Percentiles rank a stretch among this genome's conserved stretches.
Conservation (phyloP, 2,329 filamentous ascomycete genomes). For the Sporothrix schenckii region DNA sequence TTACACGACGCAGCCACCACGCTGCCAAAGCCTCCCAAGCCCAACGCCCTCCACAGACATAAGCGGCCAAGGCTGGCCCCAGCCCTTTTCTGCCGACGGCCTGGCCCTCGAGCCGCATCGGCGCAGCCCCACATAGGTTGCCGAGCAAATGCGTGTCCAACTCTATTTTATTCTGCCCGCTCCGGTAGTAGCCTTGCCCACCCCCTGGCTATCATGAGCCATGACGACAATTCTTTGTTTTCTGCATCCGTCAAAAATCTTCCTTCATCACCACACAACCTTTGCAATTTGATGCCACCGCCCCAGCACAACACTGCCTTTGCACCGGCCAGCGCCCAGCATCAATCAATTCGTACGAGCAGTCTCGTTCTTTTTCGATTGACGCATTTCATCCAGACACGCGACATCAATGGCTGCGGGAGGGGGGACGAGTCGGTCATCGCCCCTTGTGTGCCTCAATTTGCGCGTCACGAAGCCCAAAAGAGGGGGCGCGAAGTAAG, state of each 20-base stretch:
- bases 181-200: conserved; percentile 22
- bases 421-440: not conserved
- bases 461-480: conserved; percentile 19
- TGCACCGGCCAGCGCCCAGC: not conserved
- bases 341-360: conserved; percentile 8
- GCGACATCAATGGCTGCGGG: not conserved
- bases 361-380: not conserved
- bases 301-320: not conserved
- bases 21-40: conserved; percentile 7
- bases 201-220: conserved; percentile 23
- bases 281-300: conserved; percentile 5
- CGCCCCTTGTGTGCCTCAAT: conserved; percentile 6
- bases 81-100: conserved; percentile 22
- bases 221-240: conserved; percentile 26
- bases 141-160: conserved; percentile 30
- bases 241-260: not conserved
- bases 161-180: conserved; percentile 33
- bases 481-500: not conserved
- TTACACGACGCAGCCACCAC: conserved; percentile 22
- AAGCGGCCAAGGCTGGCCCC: conserved; percentile 24
- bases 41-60: not conserved
- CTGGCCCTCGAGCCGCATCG: conserved; percentile 35
- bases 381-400: too few relatives aligned
- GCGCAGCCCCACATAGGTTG: conserved; percentile 36
- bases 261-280: not conserved